Base-by-base conservation (phyloP, 2,329 filamentous ascomycete genomes). In the Aspergillus sp. region DNA sequence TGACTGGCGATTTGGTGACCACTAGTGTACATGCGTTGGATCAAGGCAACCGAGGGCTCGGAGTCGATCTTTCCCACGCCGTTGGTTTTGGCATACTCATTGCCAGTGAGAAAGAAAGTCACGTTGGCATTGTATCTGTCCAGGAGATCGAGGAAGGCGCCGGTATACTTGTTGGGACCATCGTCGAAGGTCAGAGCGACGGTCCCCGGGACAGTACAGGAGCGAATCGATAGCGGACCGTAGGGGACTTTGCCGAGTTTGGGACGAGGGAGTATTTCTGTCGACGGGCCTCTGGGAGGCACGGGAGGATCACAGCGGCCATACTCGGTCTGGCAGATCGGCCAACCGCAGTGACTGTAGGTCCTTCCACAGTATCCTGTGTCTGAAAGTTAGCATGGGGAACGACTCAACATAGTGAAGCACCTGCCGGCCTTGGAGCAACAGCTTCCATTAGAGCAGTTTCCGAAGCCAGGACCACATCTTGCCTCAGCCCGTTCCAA, bases 181-280 rank as follows among this genome's bases (percentile, higher is more conserved):
- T 88, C 86, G 59, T 88, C 86, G 59, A 81, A 88, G 1, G 85
- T 88, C 50, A 88, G 67, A 16, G 86, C 86, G 60, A 88, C 78
- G 10, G 81, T 82, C 48, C 84, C 82, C 2, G 78, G 73, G n/a
- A 74, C 73, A 36, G 61, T 65, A 58, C 76, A 78, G 10, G 68
- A 65, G 29, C 68, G 67, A 49, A 76, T 71, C 16, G 64, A 60
- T 7, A 57, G 51, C 19, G 67, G 66, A 1, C 66, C 71, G 45
- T 75, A 76, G 16, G 69, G 67, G 14, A 71, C 64, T 34, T 62
- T 56, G 19, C 73, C 72, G 20, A 70, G 11, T n/a, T 64, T 64
- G 53, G 71, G 66, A 16, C 73, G 71, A 50, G 61, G 57, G 21
- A 74, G 63, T 1, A 64, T 51, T 13, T 61, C 63, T 5, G 72